Conservation (phyloP, 345 rosid species). For the Abelmoschus esculentus region DNA sequence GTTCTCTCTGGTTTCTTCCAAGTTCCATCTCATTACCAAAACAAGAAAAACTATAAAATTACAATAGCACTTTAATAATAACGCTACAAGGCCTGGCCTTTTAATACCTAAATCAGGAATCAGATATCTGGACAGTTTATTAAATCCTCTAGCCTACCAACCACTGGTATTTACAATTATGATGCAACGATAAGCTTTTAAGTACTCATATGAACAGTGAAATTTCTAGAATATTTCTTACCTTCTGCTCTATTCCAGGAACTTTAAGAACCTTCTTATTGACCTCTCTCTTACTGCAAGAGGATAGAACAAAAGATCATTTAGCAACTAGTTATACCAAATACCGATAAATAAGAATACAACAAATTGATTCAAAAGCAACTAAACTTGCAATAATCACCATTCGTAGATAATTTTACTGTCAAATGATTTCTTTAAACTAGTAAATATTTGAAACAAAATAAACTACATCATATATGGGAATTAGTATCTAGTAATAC, state of each 20-base stretch:
- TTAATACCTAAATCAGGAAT: no score
- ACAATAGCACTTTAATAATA: no score
- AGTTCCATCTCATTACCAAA: neutral
- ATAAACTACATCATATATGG: neutral
- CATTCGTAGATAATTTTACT: neutral
- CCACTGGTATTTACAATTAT: neutral
- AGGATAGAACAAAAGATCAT: conserved; percentile 4
- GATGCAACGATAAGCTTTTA: neutral
- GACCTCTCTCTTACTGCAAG: conserved; percentile 82
- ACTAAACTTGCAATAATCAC: neutral
- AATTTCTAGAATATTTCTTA: conserved; percentile 17
- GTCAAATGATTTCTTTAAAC: neutral
- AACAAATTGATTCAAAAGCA: neutral
- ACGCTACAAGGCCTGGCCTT: no score
- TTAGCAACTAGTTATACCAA: neutral
- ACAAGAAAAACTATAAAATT: no score
- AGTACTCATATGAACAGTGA: neutral
- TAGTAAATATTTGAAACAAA: neutral
- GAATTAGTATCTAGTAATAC: neutral
- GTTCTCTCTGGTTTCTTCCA: neutral
- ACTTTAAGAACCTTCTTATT: conserved; percentile 97
- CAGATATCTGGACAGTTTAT: neutral
- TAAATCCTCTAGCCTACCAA: neutral
- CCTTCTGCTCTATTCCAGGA: conserved; percentile 95
- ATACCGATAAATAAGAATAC: neutral